Conservation (phyloP, 2,329 filamentous ascomycete genomes). For the Exophiala sp. region DNA sequence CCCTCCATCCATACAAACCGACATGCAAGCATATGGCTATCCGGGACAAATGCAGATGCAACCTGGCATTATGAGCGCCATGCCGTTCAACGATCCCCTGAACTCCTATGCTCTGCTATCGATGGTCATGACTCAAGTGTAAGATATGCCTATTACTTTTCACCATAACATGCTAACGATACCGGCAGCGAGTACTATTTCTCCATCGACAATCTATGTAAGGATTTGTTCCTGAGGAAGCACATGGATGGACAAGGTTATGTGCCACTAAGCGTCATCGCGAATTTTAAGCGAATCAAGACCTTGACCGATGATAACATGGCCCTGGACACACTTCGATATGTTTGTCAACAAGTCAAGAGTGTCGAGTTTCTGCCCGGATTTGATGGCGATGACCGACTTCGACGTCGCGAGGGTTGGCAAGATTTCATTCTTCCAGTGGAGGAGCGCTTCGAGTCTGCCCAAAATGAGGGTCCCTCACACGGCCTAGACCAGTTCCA, state of each 20-base stretch:
- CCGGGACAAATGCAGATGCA: conserved; percentile 46
- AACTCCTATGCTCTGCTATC: conserved; percentile 55
- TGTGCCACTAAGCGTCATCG: conserved; percentile 74
- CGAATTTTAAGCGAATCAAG: conserved; percentile 81
- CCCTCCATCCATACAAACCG: conserved; percentile 28
- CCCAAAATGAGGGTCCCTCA: conserved; percentile 68
- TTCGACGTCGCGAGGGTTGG: conserved; percentile 75
- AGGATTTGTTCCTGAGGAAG: conserved; percentile 81
- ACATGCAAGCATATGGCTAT: conserved; percentile 44
- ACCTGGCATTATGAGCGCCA: conserved; percentile 50
- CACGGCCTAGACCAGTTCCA: conserved; percentile 9
- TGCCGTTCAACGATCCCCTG: conserved; percentile 57
- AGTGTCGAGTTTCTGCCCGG: conserved; percentile 71
- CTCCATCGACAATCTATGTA: conserved; percentile 90
- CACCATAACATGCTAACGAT: conserved; percentile 1
- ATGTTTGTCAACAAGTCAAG: conserved; percentile 68
- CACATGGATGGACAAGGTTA: conserved; percentile 97
- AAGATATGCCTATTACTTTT: conserved; percentile 31
- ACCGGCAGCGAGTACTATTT: conserved; percentile 86
- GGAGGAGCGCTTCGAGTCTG: conserved; percentile 67
- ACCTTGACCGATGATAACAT: conserved; percentile 61
- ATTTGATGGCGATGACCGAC: conserved; percentile 71
- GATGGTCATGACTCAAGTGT: conserved; percentile 61
- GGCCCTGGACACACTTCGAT: conserved; percentile 64
- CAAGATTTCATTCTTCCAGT: conserved; percentile 71